Conservation (phyloP, 2,329 filamentous ascomycete species). For the Ascochyta viciae-villosae region DNA sequence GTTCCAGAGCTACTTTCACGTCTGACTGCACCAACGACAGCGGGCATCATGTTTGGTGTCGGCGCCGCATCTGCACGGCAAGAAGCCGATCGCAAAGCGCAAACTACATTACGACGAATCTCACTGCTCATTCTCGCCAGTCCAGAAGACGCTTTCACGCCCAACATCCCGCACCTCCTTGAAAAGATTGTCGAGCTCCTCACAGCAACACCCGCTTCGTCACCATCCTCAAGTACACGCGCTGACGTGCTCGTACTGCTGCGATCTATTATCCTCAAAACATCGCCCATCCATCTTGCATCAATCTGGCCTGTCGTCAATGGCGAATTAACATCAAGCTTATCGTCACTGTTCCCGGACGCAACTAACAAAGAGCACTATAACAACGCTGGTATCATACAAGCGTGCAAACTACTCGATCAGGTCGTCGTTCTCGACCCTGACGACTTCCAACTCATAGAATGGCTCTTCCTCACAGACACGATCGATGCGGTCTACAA, state of each 20-base stretch:
- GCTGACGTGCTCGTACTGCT: constrained; percentile 91
- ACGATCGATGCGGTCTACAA: constrained; percentile 96
- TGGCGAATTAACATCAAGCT: constrained; percentile 79
- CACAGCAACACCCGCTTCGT: constrained; percentile 82
- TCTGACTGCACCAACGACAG: constrained; percentile 84
- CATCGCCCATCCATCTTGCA: constrained; percentile 78
- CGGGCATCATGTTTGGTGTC: constrained; percentile 98
- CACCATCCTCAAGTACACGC: constrained; percentile 86
- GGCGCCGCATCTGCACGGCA: constrained; percentile 90
- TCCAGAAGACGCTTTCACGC: constrained; percentile 78
- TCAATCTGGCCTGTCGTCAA: constrained; percentile 91
- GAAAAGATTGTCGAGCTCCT: constrained; percentile 89
- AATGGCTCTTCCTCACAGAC: constrained; percentile 97
- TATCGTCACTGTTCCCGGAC: constrained; percentile 75
- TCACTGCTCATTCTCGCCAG: constrained; percentile 80
- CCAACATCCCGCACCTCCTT: constrained; percentile 74
- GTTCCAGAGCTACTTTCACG: constrained; percentile 81
- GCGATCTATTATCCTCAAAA: constrained; percentile 80
- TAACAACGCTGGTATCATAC: constrained; percentile 77
- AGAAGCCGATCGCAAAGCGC: constrained; percentile 93
- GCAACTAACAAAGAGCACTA: constrained; percentile 76
- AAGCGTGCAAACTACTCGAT: constrained; percentile 94
- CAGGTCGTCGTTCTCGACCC: constrained; percentile 84
- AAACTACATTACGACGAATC: constrained; percentile 85
- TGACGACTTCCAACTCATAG: constrained; percentile 96